Conservation (phyloP, 441 rosid species). For the Corymbia citriodora region DNA sequence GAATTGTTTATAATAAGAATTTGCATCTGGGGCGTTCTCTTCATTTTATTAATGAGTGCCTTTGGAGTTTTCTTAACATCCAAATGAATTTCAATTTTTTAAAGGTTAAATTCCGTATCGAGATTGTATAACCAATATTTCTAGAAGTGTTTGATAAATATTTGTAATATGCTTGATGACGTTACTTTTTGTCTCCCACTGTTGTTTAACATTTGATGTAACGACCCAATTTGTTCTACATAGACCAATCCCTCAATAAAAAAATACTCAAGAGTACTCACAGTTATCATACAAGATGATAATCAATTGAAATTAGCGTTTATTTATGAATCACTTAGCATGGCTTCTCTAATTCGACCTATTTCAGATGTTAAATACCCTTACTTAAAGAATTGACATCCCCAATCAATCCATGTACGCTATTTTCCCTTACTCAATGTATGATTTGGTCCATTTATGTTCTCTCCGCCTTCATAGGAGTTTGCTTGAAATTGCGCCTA, state of each 20-base stretch:
- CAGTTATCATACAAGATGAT: background rate
- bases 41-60: background rate
- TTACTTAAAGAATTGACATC: background rate
- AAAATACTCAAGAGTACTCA: background rate
- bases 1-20: background rate
- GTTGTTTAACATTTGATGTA: fast-evolving
- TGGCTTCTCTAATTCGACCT: background rate
- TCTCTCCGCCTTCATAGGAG: background rate
- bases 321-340: background rate
- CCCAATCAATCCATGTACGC: fast-evolving
- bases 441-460: background rate
- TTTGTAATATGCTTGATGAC: background rate
- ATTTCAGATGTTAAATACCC: background rate
- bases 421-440: background rate
- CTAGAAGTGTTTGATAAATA: background rate
- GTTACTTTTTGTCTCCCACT: background rate
- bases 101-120: background rate
- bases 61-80: background rate
- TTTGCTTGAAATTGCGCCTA: background rate
- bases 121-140: background rate
- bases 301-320: background rate
- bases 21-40: background rate
- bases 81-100: background rate
- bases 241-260: background rate
- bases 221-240: background rate